phyloP scores from a whole-genome alignment of 1,139 yeast genomes.

The Magnusiomyces paraingens region DNA sequence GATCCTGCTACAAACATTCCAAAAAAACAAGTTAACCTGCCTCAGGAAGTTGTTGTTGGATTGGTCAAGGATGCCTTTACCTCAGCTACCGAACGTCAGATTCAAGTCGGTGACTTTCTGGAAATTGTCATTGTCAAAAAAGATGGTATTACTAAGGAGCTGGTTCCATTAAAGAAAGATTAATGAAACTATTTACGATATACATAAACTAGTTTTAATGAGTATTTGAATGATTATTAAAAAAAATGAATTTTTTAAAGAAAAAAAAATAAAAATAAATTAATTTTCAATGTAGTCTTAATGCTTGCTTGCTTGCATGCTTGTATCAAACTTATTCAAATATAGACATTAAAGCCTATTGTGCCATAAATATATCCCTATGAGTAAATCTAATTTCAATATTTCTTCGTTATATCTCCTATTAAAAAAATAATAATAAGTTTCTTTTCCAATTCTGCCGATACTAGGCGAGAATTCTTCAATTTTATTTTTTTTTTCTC shows the following conservation, averaged over 20 bases:
- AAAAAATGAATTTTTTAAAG: neutral
- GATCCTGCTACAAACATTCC: slow-evolving; percentile 68
- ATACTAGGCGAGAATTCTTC: neutral
- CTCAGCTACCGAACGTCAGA: slow-evolving; percentile 96
- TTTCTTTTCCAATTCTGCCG: too few species aligned
- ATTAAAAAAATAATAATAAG: neutral
- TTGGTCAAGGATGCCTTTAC: slow-evolving; percentile 90
- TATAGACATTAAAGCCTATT: neutral
- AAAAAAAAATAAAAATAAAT: too few species aligned
- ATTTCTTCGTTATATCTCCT: neutral
- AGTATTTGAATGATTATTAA: neutral
- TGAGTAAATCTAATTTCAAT: neutral
- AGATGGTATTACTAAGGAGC: slow-evolving; percentile 83
- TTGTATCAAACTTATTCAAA: neutral
- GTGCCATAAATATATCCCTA: slow-evolving; percentile 2
- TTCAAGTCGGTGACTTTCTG: slow-evolving; percentile 94
- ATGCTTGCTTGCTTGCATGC: too few species aligned
- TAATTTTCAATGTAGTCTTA: too few species aligned
- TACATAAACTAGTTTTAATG: neutral
- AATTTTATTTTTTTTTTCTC: neutral
- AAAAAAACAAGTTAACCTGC: slow-evolving; percentile 54
- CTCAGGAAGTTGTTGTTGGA: slow-evolving; percentile 76
- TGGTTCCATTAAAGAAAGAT: slow-evolving; percentile 83
- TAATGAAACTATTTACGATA: slow-evolving; percentile 31
- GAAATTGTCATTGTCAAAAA: slow-evolving; percentile 87